Evolutionary conservation across 2,329 filamentous ascomycete species (phyloP).

Genomic region (Fusarium udum): DNA sequence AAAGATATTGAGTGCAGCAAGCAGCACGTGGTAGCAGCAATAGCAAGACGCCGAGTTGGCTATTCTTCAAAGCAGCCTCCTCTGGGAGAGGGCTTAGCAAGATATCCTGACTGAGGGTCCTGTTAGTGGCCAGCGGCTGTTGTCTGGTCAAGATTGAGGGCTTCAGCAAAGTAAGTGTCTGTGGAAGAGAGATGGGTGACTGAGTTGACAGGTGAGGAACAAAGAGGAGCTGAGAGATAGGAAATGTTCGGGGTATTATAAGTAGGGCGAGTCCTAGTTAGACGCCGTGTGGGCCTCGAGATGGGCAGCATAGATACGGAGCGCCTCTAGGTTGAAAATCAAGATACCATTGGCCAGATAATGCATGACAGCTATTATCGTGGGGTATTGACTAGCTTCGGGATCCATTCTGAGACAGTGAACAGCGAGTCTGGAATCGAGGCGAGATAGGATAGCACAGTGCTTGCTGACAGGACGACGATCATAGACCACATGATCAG

Average conservation of each 20-base stretch:
- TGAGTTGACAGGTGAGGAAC: slow-evolving; percentile 13
- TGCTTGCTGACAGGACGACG: slow-evolving; percentile 23
- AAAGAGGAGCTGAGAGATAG: slow-evolving; percentile 4
- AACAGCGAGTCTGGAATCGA: slow-evolving; percentile 18
- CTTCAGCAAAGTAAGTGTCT: slow-evolving; percentile 16
- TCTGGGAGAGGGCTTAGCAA: slow-evolving; percentile 33
- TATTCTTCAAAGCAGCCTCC: slow-evolving; percentile 40
- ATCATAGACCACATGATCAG: slow-evolving; percentile 31
- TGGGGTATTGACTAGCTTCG: slow-evolving; percentile 25
- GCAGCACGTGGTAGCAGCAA: slow-evolving; percentile 35
- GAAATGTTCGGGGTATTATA: slow-evolving; percentile 31
- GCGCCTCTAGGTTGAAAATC: not conserved
- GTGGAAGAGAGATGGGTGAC: not conserved
- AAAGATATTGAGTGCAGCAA: slow-evolving; percentile 23
- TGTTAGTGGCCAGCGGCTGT: slow-evolving; percentile 36
- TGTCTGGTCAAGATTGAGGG: slow-evolving; percentile 20
- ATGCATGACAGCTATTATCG: slow-evolving; percentile 26
- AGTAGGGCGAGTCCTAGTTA: slow-evolving; percentile 24
- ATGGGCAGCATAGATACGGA: slow-evolving; percentile 34
- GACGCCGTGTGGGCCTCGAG: slow-evolving; percentile 24
- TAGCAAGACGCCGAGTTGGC: slow-evolving; percentile 40
- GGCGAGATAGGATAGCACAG: slow-evolving; percentile 26
- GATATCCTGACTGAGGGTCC: slow-evolving; percentile 37
- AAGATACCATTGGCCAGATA: slow-evolving; percentile 17
- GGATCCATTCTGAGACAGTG: slow-evolving; percentile 8